Evolutionary conservation across 208 protist species (phyloP), one percentile per base, ranked within the genome.

Genomic region (Crithidia acanthocephali): DNA sequence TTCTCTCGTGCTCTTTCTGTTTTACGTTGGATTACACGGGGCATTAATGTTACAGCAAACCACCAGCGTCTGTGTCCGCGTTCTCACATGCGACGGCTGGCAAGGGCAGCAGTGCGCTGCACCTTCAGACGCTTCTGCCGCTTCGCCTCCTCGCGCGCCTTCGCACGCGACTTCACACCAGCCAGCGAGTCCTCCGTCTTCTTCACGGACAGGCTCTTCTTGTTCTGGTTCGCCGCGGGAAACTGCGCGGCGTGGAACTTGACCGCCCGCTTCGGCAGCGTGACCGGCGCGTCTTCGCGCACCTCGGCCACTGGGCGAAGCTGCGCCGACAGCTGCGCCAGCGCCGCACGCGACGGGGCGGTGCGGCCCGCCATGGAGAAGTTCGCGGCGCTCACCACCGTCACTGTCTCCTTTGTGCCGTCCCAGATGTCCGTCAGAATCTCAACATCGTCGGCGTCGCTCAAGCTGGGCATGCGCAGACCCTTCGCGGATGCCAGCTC

Each of bases 361-460:
- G 45, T n/a, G 25, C 72, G 62, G 33, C 32, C 48, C 47, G 55
- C 40, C 56, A 72, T 59, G 13, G 76, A 81, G 47, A 81, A 61
- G 56, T 59, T 28, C 3, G 47, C 42, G 18, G 73, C 40, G 30
- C 47, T 42, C 56, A 81, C 79, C 51, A 86, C 75, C 60, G 75
- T 52, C 42, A 59, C 64, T 10, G 86, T 93, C 58, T 93, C 82
- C 28, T 61, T 35, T 33, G 58, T 44, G 33, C 88, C 87, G 79
- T 95, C 91, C 88, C 91, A 95, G 50, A 91, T 85, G 13, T 83
- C 70, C 13, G 84, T 86, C 35, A 95, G 64, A 28, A 89, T 85
- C 61, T 91, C 83, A 0, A 93, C 77, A 45, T 84, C 83, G 62
- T 91, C 84, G 15, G 52, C 78, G 65, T 84, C 73, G 15, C 37